Evolutionary conservation across 805 yeast genomes (phyloP).

Genomic region (Schwanniomyces polymorphus): DNA sequence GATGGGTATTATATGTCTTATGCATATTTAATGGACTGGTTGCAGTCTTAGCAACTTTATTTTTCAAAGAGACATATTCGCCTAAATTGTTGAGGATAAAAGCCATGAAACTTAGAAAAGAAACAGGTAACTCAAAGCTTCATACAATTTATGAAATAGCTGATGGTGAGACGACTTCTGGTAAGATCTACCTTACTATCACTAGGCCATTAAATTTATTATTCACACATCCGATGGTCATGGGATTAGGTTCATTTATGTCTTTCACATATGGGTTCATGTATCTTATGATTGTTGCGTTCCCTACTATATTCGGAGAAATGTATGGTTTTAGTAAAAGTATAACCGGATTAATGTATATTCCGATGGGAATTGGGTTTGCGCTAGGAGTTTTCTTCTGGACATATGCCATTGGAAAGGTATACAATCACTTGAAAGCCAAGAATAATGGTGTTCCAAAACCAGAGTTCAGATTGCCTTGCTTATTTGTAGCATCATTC

Average conservation of each 20-base stretch:
- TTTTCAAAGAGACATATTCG: constrained; percentile 35
- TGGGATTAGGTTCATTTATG: constrained; percentile 42
- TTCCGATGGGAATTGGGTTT: constrained; percentile 41
- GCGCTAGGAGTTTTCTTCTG: constrained; percentile 29
- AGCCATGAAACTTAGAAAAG: constrained; percentile 26
- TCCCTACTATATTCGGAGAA: constrained; percentile 30
- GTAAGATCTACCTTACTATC: constrained; percentile 22
- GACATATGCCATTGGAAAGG: constrained; percentile 25
- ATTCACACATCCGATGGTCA: constrained; percentile 35
- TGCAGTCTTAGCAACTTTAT: constrained; percentile 28
- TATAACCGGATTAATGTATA: constrained; percentile 35
- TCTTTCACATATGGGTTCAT: constrained; percentile 43
- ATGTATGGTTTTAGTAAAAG: constrained; percentile 33
- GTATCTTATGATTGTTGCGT: constrained; percentile 41
- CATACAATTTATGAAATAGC: constrained; percentile 40
- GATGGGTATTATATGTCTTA: constrained; percentile 37
- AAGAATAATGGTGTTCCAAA: constrained; percentile 32
- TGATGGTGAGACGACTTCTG: constrained; percentile 22
- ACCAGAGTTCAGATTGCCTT: constrained; percentile 40
- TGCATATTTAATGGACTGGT: constrained; percentile 34
- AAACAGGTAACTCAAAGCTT: constrained; percentile 34
- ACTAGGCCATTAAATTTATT: constrained; percentile 33
- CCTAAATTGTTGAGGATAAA: constrained; percentile 30
- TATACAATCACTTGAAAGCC: constrained; percentile 22
- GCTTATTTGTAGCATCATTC: constrained; percentile 30